Conservation (phyloP, 2,329 filamentous ascomycete species). For the Thermomyces lanuginosus region DNA sequence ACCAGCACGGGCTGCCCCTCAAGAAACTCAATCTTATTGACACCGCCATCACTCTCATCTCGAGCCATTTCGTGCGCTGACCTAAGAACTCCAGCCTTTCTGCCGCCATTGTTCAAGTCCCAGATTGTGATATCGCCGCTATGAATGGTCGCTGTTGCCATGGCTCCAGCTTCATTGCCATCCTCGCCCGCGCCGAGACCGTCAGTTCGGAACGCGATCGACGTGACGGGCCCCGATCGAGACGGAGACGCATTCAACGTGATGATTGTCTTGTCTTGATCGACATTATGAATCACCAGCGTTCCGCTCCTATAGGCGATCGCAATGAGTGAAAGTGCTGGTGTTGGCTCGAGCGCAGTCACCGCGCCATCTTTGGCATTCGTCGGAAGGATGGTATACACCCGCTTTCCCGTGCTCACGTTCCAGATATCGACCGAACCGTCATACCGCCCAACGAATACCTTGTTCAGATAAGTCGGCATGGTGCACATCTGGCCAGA, state of each 20-base stretch:
- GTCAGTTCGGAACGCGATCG: slow-evolving; percentile 81
- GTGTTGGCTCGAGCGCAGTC: slow-evolving; percentile 71
- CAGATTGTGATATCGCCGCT: slow-evolving; percentile 88
- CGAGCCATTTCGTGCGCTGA: slow-evolving; percentile 59
- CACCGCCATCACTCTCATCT: slow-evolving; percentile 47
- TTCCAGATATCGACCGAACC: slow-evolving; percentile 97
- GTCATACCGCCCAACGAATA: slow-evolving; percentile 74
- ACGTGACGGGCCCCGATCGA: slow-evolving; percentile 49
- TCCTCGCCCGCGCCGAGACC: slow-evolving; percentile 76
- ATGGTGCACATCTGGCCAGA: slow-evolving; percentile 69
- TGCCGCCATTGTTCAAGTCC: slow-evolving; percentile 81
- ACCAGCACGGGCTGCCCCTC: slow-evolving; percentile 76
- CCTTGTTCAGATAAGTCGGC: slow-evolving; percentile 92
- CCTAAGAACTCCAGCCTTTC: slow-evolving; percentile 70
- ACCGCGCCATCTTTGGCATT: slow-evolving; percentile 58
- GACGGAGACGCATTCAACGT: slow-evolving; percentile 50
- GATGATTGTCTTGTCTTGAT: slow-evolving; percentile 58
- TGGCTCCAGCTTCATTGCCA: slow-evolving; percentile 70
- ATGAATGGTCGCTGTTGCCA: slow-evolving; percentile 69
- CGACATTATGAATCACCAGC: slow-evolving; percentile 65
- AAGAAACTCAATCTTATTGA: slow-evolving; percentile 80
- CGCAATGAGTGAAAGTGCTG: slow-evolving; percentile 69
- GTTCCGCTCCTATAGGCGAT: slow-evolving; percentile 72
- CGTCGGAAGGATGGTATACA: slow-evolving; percentile 76
- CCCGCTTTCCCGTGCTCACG: slow-evolving; percentile 71